These are phyloP conservation scores for Cladophialophora immunda DNA, from an alignment of 2,329 filamentous ascomycete genomes.

Conservation along the genomic window DNA sequence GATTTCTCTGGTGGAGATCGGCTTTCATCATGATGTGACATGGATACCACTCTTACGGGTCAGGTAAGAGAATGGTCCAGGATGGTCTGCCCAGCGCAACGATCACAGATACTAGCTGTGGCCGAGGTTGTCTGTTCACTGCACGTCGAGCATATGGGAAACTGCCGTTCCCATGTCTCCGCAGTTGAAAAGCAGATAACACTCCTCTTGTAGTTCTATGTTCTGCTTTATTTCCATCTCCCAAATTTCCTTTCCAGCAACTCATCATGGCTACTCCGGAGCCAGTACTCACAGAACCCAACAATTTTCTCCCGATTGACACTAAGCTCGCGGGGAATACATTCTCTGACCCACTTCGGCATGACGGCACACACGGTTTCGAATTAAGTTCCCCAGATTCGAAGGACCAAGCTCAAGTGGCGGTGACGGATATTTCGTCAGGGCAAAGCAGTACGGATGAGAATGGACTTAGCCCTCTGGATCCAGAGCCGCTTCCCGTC, in stretches of 20 bases:
- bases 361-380: not conserved
- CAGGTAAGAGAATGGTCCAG: not conserved
- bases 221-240: not conserved
- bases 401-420: constrained; percentile 2
- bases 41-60: not conserved
- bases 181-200: not conserved
- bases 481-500: not conserved
- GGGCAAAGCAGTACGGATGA: not conserved
- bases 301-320: not conserved
- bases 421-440: constrained; percentile 2
- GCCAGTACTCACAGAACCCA: not conserved
- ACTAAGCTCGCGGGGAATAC: not conserved
- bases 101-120: not conserved
- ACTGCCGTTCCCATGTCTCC: not conserved
- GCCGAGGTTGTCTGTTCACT: not conserved
- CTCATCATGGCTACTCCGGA: not conserved
- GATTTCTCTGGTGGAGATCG: not conserved
- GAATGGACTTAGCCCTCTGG: not conserved
- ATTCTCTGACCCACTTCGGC: not conserved
- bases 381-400: constrained; percentile 2
- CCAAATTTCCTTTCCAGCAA: not conserved
- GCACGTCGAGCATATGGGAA: not conserved
- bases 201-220: not conserved
- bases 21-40: not conserved
- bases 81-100: not conserved